Conservation (phyloP, 2,329 filamentous ascomycete genomes). For the Rutstroemia sp. region DNA sequence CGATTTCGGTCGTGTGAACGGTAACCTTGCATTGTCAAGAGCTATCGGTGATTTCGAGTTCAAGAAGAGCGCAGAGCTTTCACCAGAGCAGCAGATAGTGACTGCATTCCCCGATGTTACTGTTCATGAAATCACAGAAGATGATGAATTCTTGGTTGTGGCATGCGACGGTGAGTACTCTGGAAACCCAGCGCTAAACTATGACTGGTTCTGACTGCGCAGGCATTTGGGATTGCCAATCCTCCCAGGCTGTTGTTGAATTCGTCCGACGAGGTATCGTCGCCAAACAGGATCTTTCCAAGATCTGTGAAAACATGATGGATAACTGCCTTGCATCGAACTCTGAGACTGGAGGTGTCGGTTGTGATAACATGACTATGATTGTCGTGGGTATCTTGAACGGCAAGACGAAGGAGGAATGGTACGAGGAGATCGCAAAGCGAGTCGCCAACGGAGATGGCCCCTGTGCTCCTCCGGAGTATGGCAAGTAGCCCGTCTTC, state of each 20-base stretch:
- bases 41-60: conserved; percentile 99
- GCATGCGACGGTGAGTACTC: conserved; percentile 74
- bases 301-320: conserved; percentile 99
- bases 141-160: conserved; percentile 93
- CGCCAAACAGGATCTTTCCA: conserved; percentile 87
- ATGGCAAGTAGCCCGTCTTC: conserved; percentile 56
- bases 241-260: conserved; percentile 93
- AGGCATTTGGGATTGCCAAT: conserved; percentile 99
- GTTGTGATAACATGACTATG: conserved; percentile 99
- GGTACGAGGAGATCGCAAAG: conserved; percentile 93
- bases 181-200: not conserved
- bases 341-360: conserved; percentile 94
- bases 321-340: conserved; percentile 98
- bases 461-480: conserved; percentile 97
- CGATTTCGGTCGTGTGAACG: conserved; percentile 96
- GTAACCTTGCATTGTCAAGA: conserved; percentile 91
- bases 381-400: conserved; percentile 79
- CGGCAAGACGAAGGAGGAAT: conserved; percentile 91
- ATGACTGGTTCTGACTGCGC: conserved; percentile 19
- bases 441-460: conserved; percentile 95
- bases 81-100: conserved; percentile 97
- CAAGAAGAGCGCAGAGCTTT: conserved; percentile 96
- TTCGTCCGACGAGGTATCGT: conserved; percentile 95
- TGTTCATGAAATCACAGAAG: conserved; percentile 79
- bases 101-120: conserved; percentile 95